phyloP scores from a whole-genome alignment of 768 basidiomycete species.

The Serendipita sp. region DNA sequence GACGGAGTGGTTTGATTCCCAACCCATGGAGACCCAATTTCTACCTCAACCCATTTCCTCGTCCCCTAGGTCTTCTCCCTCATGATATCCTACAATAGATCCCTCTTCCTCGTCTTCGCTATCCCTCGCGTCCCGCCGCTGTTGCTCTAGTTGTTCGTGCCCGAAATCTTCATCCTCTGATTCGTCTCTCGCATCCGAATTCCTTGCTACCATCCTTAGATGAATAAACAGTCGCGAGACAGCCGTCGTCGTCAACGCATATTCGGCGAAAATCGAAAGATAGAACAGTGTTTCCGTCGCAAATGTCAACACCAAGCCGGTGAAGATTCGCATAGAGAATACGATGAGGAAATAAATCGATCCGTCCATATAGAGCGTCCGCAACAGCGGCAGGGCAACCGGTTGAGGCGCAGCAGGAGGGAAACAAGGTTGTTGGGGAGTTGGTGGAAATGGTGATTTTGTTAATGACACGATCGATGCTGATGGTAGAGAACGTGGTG shows the following conservation, averaged over 20 bases:
- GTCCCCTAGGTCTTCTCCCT: too few species aligned
- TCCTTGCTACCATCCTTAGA: background rate
- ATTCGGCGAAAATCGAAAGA: background rate
- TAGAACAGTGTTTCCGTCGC: background rate
- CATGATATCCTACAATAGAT: too few species aligned
- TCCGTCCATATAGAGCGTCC: background rate
- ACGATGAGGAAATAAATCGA: background rate
- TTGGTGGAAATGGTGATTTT: background rate
- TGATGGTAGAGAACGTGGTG: background rate
- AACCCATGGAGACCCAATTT: too few species aligned
- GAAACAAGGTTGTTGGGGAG: background rate
- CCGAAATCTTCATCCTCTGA: too few species aligned
- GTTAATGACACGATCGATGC: background rate
- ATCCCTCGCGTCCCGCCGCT: too few species aligned
- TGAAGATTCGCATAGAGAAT: background rate
- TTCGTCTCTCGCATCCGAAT: too few species aligned
- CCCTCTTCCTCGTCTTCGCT: too few species aligned
- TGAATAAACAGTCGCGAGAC: background rate
- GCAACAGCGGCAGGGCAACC: background rate
- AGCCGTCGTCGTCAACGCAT: background rate
- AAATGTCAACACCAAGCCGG: background rate
- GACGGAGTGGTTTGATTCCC: too few species aligned
- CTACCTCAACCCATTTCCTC: too few species aligned
- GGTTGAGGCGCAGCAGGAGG: background rate
- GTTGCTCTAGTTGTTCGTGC: too few species aligned